Percentiles rank a stretch among this genome's conserved stretches.
phyloP scores from a whole-genome alignment of 2,329 filamentous ascomycete species.

The Pseudocercospora vitis region DNA sequence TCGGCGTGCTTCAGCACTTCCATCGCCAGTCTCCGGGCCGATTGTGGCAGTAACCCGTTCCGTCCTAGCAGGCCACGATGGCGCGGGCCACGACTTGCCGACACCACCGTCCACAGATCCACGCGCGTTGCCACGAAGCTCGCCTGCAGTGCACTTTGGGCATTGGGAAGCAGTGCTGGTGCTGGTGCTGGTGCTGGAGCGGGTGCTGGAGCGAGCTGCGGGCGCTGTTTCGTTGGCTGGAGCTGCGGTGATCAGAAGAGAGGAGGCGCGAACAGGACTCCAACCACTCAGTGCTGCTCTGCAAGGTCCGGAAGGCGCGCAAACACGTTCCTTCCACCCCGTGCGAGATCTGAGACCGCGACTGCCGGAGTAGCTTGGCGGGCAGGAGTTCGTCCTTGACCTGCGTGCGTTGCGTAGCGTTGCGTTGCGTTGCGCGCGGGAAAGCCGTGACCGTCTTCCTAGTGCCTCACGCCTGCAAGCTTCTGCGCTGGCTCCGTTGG shows the following conservation, averaged over 20 bases:
- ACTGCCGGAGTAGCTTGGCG: neutral
- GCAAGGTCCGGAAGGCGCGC: neutral
- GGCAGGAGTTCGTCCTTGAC: slow-evolving; percentile 6
- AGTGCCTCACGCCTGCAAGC: slow-evolving; percentile 6
- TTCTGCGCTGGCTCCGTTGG: slow-evolving; percentile 10
- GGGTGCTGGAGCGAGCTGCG: neutral
- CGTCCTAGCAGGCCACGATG: neutral
- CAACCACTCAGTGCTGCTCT: slow-evolving; percentile 3
- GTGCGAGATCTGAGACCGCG: neutral
- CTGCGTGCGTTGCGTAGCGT: slow-evolving; percentile 5
- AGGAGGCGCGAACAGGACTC: slow-evolving; percentile 5
- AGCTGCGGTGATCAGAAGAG: slow-evolving; percentile 4
- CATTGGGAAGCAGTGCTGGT: no score
- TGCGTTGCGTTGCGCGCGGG: slow-evolving; percentile 1
- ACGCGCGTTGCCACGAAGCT: slow-evolving; percentile 3
- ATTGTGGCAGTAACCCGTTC: neutral
- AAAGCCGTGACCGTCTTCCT: neutral
- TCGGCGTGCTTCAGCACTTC: neutral
- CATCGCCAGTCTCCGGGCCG: neutral
- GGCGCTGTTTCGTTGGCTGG: neutral
- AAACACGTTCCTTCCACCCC: neutral
- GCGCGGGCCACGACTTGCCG: slow-evolving; percentile 5
- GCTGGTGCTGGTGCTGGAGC: no score
- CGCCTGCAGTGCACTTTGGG: no score
- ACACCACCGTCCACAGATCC: slow-evolving; percentile 5